A percentile compares a stretch with the other conserved stretches of the same genome.
Evolutionary conservation across 2,329 filamentous ascomycete genomes (phyloP).

Genomic region (Pseudocercospora fuligena): DNA sequence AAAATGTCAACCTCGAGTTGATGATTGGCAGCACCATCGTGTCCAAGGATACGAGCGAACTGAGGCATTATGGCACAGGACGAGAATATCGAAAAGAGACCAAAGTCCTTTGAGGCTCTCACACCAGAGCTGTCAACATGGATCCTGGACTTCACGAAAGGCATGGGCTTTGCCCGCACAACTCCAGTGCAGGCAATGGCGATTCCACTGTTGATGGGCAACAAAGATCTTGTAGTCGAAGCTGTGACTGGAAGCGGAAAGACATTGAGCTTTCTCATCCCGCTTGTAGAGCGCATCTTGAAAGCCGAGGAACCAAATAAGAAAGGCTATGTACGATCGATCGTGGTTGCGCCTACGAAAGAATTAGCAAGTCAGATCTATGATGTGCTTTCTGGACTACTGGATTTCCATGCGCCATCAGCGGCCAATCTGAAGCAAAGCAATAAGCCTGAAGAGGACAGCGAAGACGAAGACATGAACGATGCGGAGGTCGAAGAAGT

Average conservation of each 20-base stretch:
- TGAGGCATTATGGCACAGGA: conserved; percentile 29
- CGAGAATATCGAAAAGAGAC: conserved; percentile 34
- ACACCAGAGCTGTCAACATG: conserved; percentile 77
- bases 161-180: conserved; percentile 85
- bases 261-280: conserved; percentile 83
- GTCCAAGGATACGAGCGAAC: neutral
- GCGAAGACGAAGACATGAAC: conserved; percentile 48
- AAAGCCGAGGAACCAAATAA: conserved; percentile 81
- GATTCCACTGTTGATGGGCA: conserved; percentile 83
- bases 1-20: neutral
- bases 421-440: conserved; percentile 66
- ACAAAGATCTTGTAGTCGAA: conserved; percentile 93
- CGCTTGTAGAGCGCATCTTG: conserved; percentile 80
- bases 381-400: conserved; percentile 73
- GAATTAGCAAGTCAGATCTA: conserved; percentile 92
- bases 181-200: conserved; percentile 95
- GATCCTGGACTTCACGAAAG: conserved; percentile 80
- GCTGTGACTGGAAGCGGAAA: conserved; percentile 91
- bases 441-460: conserved; percentile 41
- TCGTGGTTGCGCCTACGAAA: conserved; percentile 89
- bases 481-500: conserved; percentile 50
- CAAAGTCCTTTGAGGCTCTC: conserved; percentile 69
- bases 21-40: neutral
- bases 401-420: conserved; percentile 83
- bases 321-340: conserved; percentile 85